These are phyloP conservation scores for Aspergillus sp. DNA, from an alignment of 2,329 filamentous ascomycete species.

Conservation along the genomic window DNA sequence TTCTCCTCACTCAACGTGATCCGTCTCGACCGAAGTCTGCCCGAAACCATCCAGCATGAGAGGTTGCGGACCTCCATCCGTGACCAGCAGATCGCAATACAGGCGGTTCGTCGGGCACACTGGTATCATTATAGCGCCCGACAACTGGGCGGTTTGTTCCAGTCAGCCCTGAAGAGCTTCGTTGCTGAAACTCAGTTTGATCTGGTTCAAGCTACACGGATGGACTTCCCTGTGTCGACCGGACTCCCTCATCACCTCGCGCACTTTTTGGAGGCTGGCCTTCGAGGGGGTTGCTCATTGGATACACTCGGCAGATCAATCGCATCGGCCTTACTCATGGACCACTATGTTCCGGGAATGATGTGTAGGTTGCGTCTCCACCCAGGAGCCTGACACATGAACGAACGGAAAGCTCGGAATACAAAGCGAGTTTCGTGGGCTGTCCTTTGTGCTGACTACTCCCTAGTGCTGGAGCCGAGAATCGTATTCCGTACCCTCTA, in stretches of 20 bases:
- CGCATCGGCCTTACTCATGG: slow-evolving; percentile 8
- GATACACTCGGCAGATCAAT: neutral
- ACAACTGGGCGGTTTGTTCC: slow-evolving; percentile 1
- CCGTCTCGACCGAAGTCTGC: neutral
- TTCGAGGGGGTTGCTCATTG: slow-evolving; percentile 1
- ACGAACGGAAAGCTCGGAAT: too few species aligned
- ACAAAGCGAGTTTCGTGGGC: too few species aligned
- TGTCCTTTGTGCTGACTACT: neutral
- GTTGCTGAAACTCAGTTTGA: slow-evolving; percentile 1
- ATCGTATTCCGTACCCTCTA: slow-evolving; percentile 23
- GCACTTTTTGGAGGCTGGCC: slow-evolving; percentile 6
- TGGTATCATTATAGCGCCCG: neutral
- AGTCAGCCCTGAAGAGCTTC: neutral
- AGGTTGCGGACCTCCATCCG: neutral
- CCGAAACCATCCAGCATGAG: slow-evolving; percentile 4
- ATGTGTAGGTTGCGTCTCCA: slow-evolving; percentile 9
- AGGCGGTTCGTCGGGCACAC: slow-evolving; percentile 4
- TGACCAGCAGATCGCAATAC: slow-evolving; percentile 1
- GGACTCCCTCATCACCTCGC: slow-evolving; percentile 5
- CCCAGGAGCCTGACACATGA: too few species aligned
- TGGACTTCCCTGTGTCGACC: neutral
- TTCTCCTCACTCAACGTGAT: slow-evolving; percentile 3
- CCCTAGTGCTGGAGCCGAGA: slow-evolving; percentile 19
- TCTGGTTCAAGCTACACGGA: neutral
- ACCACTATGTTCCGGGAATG: slow-evolving; percentile 29